phyloP scores from a whole-genome alignment of 1,139 yeast genomes.

The Sugiyamaella xylanicola region DNA sequence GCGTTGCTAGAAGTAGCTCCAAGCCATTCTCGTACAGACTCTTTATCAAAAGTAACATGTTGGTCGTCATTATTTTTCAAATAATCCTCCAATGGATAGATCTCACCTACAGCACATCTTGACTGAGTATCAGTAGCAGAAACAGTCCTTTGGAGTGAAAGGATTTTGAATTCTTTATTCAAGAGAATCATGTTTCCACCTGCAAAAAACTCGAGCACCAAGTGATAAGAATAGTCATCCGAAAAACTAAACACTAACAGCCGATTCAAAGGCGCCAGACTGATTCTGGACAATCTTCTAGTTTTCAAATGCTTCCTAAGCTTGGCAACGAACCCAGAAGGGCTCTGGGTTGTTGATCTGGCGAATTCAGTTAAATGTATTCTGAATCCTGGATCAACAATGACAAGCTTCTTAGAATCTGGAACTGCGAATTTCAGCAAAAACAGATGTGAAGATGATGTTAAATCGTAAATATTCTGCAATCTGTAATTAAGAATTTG shows the following conservation, averaged over 20 bases:
- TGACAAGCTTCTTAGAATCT: slow-evolving; percentile 72
- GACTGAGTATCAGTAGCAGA: slow-evolving; percentile 49
- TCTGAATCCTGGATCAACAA: slow-evolving; percentile 86
- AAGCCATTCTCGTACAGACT: slow-evolving; percentile 27
- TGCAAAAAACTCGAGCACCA: slow-evolving; percentile 89
- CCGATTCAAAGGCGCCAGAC: slow-evolving; percentile 78
- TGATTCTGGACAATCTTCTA: slow-evolving; percentile 69
- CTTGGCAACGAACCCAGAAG: slow-evolving; percentile 83
- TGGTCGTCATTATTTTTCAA: slow-evolving; percentile 18
- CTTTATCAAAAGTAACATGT: slow-evolving; percentile 18
- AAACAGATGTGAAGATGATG: slow-evolving; percentile 71
- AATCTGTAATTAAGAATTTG: slow-evolving; percentile 66
- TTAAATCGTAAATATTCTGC: slow-evolving; percentile 82
- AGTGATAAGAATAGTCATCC: slow-evolving; percentile 68
- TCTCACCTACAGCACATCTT: slow-evolving; percentile 64
- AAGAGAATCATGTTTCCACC: slow-evolving; percentile 87
- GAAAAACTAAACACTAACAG: slow-evolving; percentile 78
- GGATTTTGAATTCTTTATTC: slow-evolving; percentile 66
- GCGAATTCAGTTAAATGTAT: slow-evolving; percentile 78
- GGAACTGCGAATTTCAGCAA: slow-evolving; percentile 80
- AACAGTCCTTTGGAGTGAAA: slow-evolving; percentile 77
- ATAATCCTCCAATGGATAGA: slow-evolving; percentile 51
- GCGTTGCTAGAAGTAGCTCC: neutral
- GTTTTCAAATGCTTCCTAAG: slow-evolving; percentile 84
- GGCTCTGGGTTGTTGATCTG: slow-evolving; percentile 76